phyloP scores from a whole-genome alignment of 2,329 filamentous ascomycete species.

The Cryphonectria radicalis region DNA sequence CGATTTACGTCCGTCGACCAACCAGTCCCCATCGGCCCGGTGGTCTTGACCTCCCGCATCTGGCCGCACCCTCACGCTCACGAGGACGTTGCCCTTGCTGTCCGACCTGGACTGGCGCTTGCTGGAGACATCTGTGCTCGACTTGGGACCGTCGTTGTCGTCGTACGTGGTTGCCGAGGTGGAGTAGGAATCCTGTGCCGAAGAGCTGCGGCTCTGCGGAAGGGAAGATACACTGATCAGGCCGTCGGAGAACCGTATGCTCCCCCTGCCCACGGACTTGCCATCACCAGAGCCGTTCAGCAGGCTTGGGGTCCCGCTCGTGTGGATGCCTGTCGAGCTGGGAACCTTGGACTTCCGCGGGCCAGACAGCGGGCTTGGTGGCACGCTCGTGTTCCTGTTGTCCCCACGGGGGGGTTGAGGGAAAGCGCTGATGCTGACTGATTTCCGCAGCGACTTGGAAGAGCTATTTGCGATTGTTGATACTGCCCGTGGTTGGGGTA shows the following conservation, averaged over 20 bases:
- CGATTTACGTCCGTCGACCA: conserved; percentile 83
- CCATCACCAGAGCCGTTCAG: conserved; percentile 79
- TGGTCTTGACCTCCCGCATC: conserved; percentile 69
- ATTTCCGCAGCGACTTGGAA: conserved; percentile 78
- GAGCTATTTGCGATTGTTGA: conserved; percentile 58
- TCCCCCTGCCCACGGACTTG: conserved; percentile 68
- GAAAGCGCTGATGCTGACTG: conserved; percentile 91
- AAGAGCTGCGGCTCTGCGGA: conserved; percentile 87
- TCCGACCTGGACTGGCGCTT: conserved; percentile 64
- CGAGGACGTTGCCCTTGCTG: conserved; percentile 90
- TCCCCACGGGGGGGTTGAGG: conserved; percentile 81
- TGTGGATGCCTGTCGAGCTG: conserved; percentile 57
- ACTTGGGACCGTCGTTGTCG: conserved; percentile 61
- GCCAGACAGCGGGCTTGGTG: conserved; percentile 61
- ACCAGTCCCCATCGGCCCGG: conserved; percentile 81
- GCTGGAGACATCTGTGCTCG: conserved; percentile 39
- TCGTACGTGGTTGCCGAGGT: conserved; percentile 90
- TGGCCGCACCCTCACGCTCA: conserved; percentile 91
- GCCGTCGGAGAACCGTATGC: conserved; percentile 72
- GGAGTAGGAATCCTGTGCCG: conserved; percentile 88
- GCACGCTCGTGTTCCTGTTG: conserved; percentile 62
- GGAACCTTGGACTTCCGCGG: conserved; percentile 60
- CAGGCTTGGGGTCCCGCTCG: conserved; percentile 68
- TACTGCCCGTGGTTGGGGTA: conserved; percentile 60
- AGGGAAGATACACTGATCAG: conserved; percentile 79